These are phyloP conservation scores for Myxozyma neglecta DNA, from an alignment of 805 yeast genomes.

Conservation along the genomic window DNA sequence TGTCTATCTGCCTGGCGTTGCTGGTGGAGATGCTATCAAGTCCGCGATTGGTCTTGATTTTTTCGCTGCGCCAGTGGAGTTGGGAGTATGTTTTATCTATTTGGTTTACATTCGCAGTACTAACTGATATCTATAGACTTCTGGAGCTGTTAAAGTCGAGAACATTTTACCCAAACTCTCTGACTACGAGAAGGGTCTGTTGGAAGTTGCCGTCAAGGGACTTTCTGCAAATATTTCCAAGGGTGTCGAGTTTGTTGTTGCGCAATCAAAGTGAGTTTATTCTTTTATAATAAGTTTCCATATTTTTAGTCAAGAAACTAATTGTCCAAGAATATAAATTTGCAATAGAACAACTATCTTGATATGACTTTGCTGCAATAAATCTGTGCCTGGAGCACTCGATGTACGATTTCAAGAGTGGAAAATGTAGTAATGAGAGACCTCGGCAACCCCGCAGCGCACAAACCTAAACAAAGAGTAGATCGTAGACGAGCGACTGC, in stretches of 20 bases:
- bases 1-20: slow-evolving; percentile 48
- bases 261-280: slow-evolving; percentile 7
- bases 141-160: slow-evolving; percentile 62
- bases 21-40: slow-evolving; percentile 55
- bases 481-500: too few relatives aligned
- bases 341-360: too few relatives aligned
- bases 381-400: too few relatives aligned
- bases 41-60: slow-evolving; percentile 92
- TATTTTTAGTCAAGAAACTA: background rate
- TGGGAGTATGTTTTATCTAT: slow-evolving; percentile 62
- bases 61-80: slow-evolving; percentile 92
- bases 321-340: background rate
- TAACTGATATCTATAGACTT: slow-evolving; percentile 38
- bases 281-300: background rate
- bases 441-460: too few relatives aligned
- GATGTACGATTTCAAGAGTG: too few relatives aligned
- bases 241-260: slow-evolving; percentile 79
- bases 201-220: slow-evolving; percentile 81
- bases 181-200: slow-evolving; percentile 79
- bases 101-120: background rate
- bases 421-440: too few relatives aligned
- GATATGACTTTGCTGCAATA: too few relatives aligned
- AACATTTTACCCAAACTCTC: slow-evolving; percentile 68
- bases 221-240: slow-evolving; percentile 85
- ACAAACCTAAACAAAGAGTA: too few relatives aligned